phyloP scores from a whole-genome alignment of 75 land plant species.

The Ceratopteris richardii region DNA sequence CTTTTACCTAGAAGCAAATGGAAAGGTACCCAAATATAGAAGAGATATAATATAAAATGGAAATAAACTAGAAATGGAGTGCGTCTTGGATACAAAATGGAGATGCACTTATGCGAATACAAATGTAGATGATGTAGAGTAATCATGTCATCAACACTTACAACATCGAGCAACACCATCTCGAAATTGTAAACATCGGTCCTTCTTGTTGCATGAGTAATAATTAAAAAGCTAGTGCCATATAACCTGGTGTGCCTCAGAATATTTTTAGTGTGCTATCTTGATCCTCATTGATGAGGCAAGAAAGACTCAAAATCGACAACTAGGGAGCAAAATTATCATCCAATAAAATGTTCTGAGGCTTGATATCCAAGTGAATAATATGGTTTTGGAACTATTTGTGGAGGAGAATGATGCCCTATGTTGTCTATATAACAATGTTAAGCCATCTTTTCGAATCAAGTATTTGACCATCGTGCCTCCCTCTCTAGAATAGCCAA shows the following conservation, averaged over 20 bases:
- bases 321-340: slow-evolving; percentile 62
- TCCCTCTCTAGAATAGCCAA: slow-evolving; percentile 11
- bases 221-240: slow-evolving; percentile 59
- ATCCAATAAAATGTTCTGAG: slow-evolving; percentile 61
- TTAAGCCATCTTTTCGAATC: slow-evolving; percentile 46
- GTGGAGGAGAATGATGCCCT: slow-evolving; percentile 61
- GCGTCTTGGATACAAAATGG: too few relatives aligned
- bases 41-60: too few relatives aligned
- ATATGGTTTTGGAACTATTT: slow-evolving; percentile 61
- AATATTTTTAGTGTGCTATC: slow-evolving; percentile 31
- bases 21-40: too few relatives aligned
- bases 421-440: slow-evolving; percentile 54
- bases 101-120: too few relatives aligned
- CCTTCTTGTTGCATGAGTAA: slow-evolving; percentile 37
- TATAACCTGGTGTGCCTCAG: slow-evolving; percentile 63
- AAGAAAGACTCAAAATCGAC: slow-evolving; percentile 61
- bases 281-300: slow-evolving; percentile 40
- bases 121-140: too few relatives aligned
- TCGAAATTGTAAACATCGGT: slow-evolving; percentile 78
- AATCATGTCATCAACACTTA: too few relatives aligned
- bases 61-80: too few relatives aligned
- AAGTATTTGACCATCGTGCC: slow-evolving; percentile 3
- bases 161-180: slow-evolving; percentile 61
- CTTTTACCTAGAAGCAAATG: too few relatives aligned
- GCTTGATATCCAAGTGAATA: slow-evolving; percentile 71